A percentile compares a stretch with the other conserved stretches of the same genome.
These are phyloP conservation scores for Lunasporangiospora selenospora DNA, from an alignment of 192 early-diverging fungal genomes.

Conservation along the genomic window DNA sequence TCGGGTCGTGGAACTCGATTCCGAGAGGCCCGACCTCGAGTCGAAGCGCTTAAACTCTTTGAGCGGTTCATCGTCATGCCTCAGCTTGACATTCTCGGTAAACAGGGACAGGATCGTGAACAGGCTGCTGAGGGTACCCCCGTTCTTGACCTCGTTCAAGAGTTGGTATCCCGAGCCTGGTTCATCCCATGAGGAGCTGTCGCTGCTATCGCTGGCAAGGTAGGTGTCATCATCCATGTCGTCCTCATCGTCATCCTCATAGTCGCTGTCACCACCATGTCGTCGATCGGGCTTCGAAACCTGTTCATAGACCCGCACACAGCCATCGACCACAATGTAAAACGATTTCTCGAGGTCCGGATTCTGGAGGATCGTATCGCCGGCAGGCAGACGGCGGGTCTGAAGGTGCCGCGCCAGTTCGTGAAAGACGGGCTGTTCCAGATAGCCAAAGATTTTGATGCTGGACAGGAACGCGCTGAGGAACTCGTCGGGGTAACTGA, in stretches of 20 bases:
- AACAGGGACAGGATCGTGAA: conserved; percentile 94
- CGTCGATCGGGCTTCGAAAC: conserved; percentile 13
- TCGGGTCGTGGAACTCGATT: background rate
- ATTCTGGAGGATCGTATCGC: conserved; percentile 74
- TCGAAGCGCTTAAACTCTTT: conserved; percentile 34
- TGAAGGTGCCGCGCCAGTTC: conserved; percentile 93
- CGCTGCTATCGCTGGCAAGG: conserved; percentile 47
- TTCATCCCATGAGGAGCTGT: conserved; percentile 42
- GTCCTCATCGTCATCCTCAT: conserved; percentile 42
- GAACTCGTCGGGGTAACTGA: conserved; percentile 75
- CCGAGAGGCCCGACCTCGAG: conserved; percentile 7
- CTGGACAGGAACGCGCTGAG: conserved; percentile 80
- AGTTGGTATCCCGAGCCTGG: conserved; percentile 64
- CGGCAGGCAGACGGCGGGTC: conserved; percentile 73
- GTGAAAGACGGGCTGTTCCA: conserved; percentile 96
- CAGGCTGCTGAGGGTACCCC: conserved; percentile 90
- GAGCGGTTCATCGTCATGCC: conserved; percentile 54
- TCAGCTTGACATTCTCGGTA: conserved; percentile 73
- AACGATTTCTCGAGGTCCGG: conserved; percentile 83
- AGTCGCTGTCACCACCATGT: conserved; percentile 35
- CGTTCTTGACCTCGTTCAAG: conserved; percentile 89
- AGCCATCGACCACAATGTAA: conserved; percentile 95
- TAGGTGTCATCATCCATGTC: conserved; percentile 47
- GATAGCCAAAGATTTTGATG: conserved; percentile 97
- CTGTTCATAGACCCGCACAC: conserved; percentile 90